Base-by-base conservation (phyloP, 257 asterid genomes). In the Euphrasia confusa region DNA sequence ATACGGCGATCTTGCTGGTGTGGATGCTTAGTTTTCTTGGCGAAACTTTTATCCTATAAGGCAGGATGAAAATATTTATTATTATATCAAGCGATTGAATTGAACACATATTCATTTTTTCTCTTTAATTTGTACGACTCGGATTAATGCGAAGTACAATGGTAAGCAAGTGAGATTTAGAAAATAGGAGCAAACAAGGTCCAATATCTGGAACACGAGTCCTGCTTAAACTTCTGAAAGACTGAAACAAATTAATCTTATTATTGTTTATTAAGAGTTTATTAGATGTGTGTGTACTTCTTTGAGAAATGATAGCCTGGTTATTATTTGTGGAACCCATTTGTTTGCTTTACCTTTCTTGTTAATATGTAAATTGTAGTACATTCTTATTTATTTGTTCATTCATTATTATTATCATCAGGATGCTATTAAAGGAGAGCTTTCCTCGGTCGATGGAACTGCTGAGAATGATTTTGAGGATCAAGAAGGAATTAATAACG, bases 381-480 rank as follows among this genome's bases (percentile, higher is more conserved):
- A 3, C 33, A 3, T 30, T 3, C 5, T 30, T 30, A 30, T 30
- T 6, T 1, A 7, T 49, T 49, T 49, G 5, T 49, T 49, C 10
- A 14, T 49, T 4, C 4, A 12, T 45, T 12, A 45, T 45, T 11
- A 45, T 45, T 12, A 45, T 49, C 5, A 54, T 27, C 83, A 82
- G 85, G 87, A 78, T 40, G 42, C 58, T 65, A 35, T 47, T 62
- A 61, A 61, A 66, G 78, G 72, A 61, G 85, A 73, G 44, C 66
- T 63, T 72, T 74, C 68, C 10, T 69, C 73, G 12, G 74, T 58
- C 44, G 67, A 69, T 58, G 65, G 50, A 28, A 32, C 58, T 60
- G 30, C 73, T 45, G 62, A 72, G 58, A 69, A 69, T 71, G 75
- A 45, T 21, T 21, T 30, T 61, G 60, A 45, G 35, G 53, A 49